Percentiles rank a stretch among this genome's conserved stretches.
These are phyloP conservation scores for Ogataea nitratoaversa DNA, from an alignment of 805 yeast species.

Conservation along the genomic window DNA sequence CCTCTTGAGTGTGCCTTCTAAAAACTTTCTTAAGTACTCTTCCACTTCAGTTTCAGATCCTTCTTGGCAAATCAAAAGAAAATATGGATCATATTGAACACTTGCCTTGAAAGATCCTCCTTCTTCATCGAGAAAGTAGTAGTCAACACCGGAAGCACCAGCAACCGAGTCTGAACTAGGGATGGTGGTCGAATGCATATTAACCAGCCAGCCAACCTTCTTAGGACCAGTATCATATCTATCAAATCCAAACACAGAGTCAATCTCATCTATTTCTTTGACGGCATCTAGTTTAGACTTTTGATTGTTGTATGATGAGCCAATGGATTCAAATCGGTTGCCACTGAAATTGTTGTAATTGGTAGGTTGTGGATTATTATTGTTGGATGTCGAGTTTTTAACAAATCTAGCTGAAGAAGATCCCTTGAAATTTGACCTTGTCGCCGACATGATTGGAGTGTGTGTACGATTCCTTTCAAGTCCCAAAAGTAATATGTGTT, in stretches of 20 bases:
- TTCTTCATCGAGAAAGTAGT: constrained; percentile 90
- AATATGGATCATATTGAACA: constrained; percentile 80
- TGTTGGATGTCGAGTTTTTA: constrained; percentile 12
- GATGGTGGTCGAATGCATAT: constrained; percentile 85
- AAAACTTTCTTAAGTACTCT: constrained; percentile 65
- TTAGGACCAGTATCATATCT: constrained; percentile 68
- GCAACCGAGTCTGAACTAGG: constrained; percentile 52
- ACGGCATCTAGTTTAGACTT: constrained; percentile 47
- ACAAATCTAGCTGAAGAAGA: constrained; percentile 26
- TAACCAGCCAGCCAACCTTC: constrained; percentile 84
- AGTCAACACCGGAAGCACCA: constrained; percentile 90
- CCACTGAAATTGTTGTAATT: constrained; percentile 9
- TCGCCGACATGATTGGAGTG: background rate
- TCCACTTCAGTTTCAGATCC: constrained; percentile 74
- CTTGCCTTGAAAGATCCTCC: constrained; percentile 95
- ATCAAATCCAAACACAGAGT: constrained; percentile 83
- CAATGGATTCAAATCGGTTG: background rate
- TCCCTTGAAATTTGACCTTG: constrained; percentile 17
- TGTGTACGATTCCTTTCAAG: too few species aligned
- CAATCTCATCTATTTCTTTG: constrained; percentile 62
- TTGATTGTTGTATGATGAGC: constrained; percentile 6
- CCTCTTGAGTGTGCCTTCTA: constrained; percentile 62
- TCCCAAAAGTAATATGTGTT: too few species aligned
- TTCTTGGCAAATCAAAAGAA: constrained; percentile 62
- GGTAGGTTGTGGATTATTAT: background rate